Conservation (phyloP, 2,329 filamentous ascomycete genomes). For the Botrytis medusae region DNA sequence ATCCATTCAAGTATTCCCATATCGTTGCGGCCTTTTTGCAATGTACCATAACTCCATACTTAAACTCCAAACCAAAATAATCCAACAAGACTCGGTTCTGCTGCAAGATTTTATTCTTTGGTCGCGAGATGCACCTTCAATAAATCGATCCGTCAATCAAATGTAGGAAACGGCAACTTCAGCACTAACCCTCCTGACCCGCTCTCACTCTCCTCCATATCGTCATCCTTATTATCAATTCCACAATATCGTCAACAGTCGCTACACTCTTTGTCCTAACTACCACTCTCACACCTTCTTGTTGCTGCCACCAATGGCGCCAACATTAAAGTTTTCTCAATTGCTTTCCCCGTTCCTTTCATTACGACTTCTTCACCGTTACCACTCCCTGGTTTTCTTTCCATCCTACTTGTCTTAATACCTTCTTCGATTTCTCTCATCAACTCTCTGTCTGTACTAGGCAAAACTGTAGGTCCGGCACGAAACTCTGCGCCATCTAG, state of each 20-base stretch:
- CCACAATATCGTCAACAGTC: constrained; percentile 40
- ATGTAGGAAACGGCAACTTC: constrained; percentile 34
- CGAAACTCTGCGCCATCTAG: constrained; percentile 35
- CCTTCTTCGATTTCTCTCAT: constrained; percentile 28
- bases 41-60: neutral
- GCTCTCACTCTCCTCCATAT: constrained; percentile 29
- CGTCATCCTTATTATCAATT: constrained; percentile 25
- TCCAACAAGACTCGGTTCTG: neutral
- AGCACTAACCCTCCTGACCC: constrained; percentile 36
- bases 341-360: constrained; percentile 39
- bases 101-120: neutral
- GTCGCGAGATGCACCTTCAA: neutral
- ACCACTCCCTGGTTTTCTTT: constrained; percentile 23
- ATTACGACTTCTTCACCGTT: constrained; percentile 35
- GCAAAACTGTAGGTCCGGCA: constrained; percentile 27
- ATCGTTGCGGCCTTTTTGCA: neutral
- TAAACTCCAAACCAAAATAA: neutral
- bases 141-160: constrained; percentile 3
- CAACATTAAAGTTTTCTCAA: constrained; percentile 36
- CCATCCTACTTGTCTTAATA: constrained; percentile 23
- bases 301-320: constrained; percentile 34
- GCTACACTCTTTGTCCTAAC: constrained; percentile 39
- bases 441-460: constrained; percentile 20
- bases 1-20: neutral
- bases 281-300: constrained; percentile 35